Conservation (phyloP, 2,329 filamentous ascomycete genomes). For the Aquanectria penicillioides region DNA sequence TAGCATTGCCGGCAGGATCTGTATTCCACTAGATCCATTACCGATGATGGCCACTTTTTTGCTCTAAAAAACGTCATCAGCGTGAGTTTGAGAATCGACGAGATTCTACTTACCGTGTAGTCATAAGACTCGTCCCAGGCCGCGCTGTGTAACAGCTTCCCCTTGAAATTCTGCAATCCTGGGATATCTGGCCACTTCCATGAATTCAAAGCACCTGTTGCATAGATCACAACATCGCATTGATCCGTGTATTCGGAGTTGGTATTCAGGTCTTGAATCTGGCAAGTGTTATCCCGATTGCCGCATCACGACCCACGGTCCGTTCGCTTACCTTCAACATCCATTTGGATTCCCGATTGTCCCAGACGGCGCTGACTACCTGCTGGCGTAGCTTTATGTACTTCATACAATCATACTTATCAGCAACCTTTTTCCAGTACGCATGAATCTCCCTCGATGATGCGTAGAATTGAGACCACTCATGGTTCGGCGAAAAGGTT, state of each 20-base stretch:
- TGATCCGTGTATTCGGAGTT: slow-evolving; percentile 15
- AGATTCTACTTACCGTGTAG: not conserved
- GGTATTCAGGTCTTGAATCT: not conserved
- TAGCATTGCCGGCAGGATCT: slow-evolving; percentile 19
- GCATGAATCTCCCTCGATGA: not conserved
- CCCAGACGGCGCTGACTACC: not conserved
- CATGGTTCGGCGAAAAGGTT: not conserved
- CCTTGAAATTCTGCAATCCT: slow-evolving; percentile 60
- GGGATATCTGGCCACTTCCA: slow-evolving; percentile 58
- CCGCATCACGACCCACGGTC: no score
- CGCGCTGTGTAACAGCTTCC: slow-evolving; percentile 61
- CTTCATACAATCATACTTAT: not conserved
- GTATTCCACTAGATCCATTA: slow-evolving; percentile 20
- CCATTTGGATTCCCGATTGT: not conserved
- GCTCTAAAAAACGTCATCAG: not conserved
- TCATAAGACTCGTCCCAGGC: slow-evolving; percentile 12
- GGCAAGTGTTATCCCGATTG: no score
- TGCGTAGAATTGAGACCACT: slow-evolving; percentile 1
- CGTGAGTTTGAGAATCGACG: no score
- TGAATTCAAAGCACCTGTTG: slow-evolving; percentile 28
- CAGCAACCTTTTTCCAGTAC: not conserved
- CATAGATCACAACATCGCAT: slow-evolving; percentile 36
- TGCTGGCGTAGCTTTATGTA: not conserved
- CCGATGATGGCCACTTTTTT: slow-evolving; percentile 23
- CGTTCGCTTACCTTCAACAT: no score